Evolutionary conservation across 2,329 filamentous ascomycete species (phyloP).

Genomic region (Ophiostoma quercus): DNA sequence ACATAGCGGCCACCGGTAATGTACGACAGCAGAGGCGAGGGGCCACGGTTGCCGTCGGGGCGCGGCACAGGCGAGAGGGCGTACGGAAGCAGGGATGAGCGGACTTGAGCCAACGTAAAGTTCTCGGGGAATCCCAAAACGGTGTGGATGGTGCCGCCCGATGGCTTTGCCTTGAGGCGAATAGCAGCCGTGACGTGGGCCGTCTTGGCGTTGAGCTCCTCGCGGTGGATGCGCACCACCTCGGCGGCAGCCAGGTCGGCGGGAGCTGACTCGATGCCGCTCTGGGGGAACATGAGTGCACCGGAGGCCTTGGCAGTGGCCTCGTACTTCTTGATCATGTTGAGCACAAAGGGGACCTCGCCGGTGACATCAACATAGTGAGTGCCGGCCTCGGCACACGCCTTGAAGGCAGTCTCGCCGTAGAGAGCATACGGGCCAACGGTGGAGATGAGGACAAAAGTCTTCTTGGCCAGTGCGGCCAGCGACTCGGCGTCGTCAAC

Average conservation of each 20-base stretch:
- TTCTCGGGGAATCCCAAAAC: constrained; percentile 54
- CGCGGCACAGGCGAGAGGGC: constrained; percentile 53
- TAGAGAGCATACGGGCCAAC: constrained; percentile 55
- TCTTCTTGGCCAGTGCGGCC: constrained; percentile 48
- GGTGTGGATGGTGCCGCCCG: constrained; percentile 65
- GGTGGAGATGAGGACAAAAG: constrained; percentile 52
- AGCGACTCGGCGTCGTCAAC: constrained; percentile 43
- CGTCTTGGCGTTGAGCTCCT: constrained; percentile 45
- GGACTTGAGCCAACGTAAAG: constrained; percentile 46
- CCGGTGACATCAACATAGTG: constrained; percentile 62
- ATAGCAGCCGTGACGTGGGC: constrained; percentile 51
- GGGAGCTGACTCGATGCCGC: constrained; percentile 58
- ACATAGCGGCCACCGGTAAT: constrained; percentile 48
- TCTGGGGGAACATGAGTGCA: constrained; percentile 57
- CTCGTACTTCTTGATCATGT: constrained; percentile 58
- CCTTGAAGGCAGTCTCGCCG: constrained; percentile 56
- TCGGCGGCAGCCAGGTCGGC: constrained; percentile 55
- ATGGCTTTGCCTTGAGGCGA: constrained; percentile 44
- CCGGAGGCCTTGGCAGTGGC: constrained; percentile 47
- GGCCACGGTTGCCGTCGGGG: constrained; percentile 32
- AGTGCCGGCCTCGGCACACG: constrained; percentile 57
- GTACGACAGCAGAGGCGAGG: constrained; percentile 39
- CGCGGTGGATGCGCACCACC: constrained; percentile 47
- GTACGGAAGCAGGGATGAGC: constrained; percentile 45
- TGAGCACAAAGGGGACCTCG: constrained; percentile 52